phyloP scores from a whole-genome alignment of 73 alveolate genomes.

The Paramecium biaurelia region DNA sequence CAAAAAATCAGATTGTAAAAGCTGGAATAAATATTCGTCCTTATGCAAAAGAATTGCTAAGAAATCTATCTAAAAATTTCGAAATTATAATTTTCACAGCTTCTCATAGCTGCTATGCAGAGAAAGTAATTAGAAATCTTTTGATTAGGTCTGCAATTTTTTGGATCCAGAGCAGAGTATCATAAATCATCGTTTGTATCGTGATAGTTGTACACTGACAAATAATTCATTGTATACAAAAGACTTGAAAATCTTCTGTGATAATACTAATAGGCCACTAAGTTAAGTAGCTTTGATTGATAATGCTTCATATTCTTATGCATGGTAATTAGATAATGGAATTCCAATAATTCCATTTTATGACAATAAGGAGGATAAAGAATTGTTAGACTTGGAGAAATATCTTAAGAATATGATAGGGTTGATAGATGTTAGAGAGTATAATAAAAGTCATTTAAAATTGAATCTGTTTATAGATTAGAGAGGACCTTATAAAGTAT shows the following conservation, averaged over 20 bases:
- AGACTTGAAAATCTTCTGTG: conserved; percentile 88
- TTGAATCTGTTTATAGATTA: not conserved
- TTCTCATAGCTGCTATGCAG: conserved; percentile 93
- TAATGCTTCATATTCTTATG: conserved; percentile 89
- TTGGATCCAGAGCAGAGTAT: conserved; percentile 87
- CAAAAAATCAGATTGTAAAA: conserved; percentile 31
- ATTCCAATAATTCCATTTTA: conserved; percentile 84
- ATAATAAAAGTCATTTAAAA: conserved; percentile 4
- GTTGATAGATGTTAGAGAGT: conserved; percentile 14
- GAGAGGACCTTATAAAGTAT: conserved; percentile 27
- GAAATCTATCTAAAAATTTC: conserved; percentile 73
- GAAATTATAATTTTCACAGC: conserved; percentile 92
- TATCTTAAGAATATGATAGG: conserved; percentile 35
- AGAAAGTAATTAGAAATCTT: conserved; percentile 60
- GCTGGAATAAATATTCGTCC: conserved; percentile 95
- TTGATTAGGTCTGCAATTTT: conserved; percentile 74
- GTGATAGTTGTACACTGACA: conserved; percentile 88
- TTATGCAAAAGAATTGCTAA: conserved; percentile 81
- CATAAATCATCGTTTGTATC: conserved; percentile 80
- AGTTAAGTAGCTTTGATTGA: conserved; percentile 77
- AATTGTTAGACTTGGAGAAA: conserved; percentile 17
- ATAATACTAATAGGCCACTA: conserved; percentile 76
- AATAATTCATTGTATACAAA: conserved; percentile 88
- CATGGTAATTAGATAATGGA: conserved; percentile 80
- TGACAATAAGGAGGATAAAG: conserved; percentile 76